Conservation (phyloP, 176 grass and related monocot genomes). For the Metroxylon sagu region DNA sequence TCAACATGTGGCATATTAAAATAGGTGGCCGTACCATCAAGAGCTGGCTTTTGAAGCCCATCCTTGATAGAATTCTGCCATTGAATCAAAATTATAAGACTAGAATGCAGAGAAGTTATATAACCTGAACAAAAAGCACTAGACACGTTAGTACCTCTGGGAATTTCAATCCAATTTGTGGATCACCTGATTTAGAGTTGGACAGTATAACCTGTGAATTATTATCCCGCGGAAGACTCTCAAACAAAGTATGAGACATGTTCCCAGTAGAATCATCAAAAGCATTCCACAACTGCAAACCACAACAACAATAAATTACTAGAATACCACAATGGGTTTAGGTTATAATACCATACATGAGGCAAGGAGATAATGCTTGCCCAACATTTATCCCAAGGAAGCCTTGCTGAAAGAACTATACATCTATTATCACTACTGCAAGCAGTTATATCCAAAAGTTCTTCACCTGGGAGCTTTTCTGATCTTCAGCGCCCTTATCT, state of each 20-base stretch:
- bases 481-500: slow-evolving; percentile 2
- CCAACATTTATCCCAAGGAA: too few species aligned
- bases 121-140: not conserved
- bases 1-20: not conserved
- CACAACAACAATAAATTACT: not conserved
- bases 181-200: not conserved
- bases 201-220: not conserved
- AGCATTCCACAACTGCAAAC: slow-evolving; percentile 11
- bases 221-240: not conserved
- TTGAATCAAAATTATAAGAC: not conserved
- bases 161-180: not conserved
- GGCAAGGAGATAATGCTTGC: too few species aligned
- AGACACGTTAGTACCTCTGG: not conserved
- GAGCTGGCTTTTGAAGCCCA: slow-evolving; percentile 3
- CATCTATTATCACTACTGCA: not conserved
- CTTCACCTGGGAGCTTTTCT: slow-evolving; percentile 24
- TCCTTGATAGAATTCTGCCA: not conserved
- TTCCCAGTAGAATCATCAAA: slow-evolving; percentile 9
- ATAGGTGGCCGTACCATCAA: not conserved
- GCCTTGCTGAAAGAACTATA: too few species aligned
- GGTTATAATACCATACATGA: too few species aligned
- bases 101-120: not conserved
- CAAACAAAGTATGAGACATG: not conserved
- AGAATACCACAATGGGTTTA: too few species aligned
- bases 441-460: not conserved